These are phyloP conservation scores for Umbellularia californica DNA, from an alignment of 164 flowering plant genomes.

Conservation along the genomic window DNA sequence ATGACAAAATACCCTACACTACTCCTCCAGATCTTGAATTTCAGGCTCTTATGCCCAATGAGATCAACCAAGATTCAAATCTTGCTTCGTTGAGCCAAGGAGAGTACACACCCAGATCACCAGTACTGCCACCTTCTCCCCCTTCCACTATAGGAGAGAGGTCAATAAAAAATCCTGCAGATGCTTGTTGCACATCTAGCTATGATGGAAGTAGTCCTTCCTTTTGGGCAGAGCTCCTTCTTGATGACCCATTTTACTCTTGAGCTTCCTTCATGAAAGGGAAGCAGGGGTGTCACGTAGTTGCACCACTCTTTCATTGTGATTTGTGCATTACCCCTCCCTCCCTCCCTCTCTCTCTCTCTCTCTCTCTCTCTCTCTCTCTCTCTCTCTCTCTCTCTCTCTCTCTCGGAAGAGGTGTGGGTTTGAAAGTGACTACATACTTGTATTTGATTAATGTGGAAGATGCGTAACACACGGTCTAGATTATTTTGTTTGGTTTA, in stretches of 20 bases:
- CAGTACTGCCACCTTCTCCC: not conserved
- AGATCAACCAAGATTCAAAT: slow-evolving; percentile 1
- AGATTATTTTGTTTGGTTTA: too few relatives aligned
- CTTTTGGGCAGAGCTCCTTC: slow-evolving; percentile 41
- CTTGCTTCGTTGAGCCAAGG: not conserved
- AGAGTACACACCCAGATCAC: not conserved
- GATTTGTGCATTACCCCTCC: not conserved
- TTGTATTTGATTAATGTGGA: too few relatives aligned
- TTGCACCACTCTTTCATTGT: not conserved
- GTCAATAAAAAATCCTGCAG: slow-evolving; percentile 23
- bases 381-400: not conserved
- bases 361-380: not conserved
- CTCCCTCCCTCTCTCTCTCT: not conserved
- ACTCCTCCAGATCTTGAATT: not conserved
- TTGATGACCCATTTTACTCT: slow-evolving; percentile 38
- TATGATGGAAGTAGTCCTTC: slow-evolving; percentile 27
- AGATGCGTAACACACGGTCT: too few relatives aligned
- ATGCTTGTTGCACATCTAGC: slow-evolving; percentile 30
- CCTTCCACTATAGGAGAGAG: not conserved
- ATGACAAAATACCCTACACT: not conserved
- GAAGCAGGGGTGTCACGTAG: not conserved
- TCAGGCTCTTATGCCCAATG: not conserved
- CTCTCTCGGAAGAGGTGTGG: too few relatives aligned
- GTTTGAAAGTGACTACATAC: too few relatives aligned
- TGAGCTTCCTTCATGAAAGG: slow-evolving; percentile 19